A percentile compares a stretch with the other conserved stretches of the same genome.
These are phyloP conservation scores for Polytrichum commune DNA, from an alignment of 225 moss, liverwort and hornwort genomes.

Conservation along the genomic window DNA sequence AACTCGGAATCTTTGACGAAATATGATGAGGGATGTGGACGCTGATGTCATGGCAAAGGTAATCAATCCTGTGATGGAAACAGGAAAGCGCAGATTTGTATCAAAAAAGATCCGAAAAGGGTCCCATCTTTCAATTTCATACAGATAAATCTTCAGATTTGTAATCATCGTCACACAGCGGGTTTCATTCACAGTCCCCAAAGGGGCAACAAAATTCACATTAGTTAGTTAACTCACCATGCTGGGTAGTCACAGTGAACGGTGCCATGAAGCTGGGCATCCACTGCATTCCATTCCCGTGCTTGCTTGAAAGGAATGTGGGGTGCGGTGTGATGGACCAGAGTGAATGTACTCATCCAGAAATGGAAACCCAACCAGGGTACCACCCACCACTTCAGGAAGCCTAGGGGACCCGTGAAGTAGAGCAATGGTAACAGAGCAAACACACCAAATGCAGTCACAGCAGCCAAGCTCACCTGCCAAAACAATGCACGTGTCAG, in stretches of 20 bases:
- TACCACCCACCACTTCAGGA: slow-evolving; percentile 84
- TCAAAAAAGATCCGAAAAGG: no score
- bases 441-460: slow-evolving; percentile 66
- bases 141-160: no score
- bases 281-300: slow-evolving; percentile 77
- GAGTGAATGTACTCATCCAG: slow-evolving; percentile 98
- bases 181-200: no score
- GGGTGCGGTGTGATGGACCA: slow-evolving; percentile 90
- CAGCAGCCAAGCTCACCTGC: slow-evolving; percentile 73
- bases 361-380: slow-evolving; percentile 96
- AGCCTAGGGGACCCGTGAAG: slow-evolving; percentile 67
- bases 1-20: slow-evolving; percentile 77
- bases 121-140: no score
- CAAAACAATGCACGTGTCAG: background rate
- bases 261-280: slow-evolving; percentile 77
- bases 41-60: slow-evolving; percentile 86
- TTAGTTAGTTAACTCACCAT: slow-evolving; percentile 36
- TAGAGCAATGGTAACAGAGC: slow-evolving; percentile 65
- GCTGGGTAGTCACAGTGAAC: slow-evolving; percentile 86
- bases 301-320: slow-evolving; percentile 87
- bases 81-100: no score
- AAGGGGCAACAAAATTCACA: no score
- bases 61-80: slow-evolving; percentile 51
- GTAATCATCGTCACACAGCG: no score
- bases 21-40: slow-evolving; percentile 92